Base-by-base conservation (phyloP, 2,329 filamentous ascomycete species). In the Cytospora chrysosperma region DNA sequence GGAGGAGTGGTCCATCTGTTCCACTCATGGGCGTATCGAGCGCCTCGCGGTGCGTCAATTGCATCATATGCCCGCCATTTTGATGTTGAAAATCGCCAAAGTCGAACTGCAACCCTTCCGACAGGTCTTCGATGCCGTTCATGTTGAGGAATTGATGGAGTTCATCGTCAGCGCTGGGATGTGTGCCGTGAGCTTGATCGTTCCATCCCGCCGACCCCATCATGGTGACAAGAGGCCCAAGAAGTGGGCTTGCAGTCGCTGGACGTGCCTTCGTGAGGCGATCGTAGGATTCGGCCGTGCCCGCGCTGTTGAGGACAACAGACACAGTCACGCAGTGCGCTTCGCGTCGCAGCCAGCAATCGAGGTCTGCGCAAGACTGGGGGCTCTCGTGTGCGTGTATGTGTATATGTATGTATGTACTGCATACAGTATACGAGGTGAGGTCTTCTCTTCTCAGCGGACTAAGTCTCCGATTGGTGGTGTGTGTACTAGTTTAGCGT, bases 131-230 rank as follows among this genome's bases (percentile, higher is more conserved):
- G 77, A 88, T 85, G 69, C 75, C 76, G 63, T 80, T 82, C 78
- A 89, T 83, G 68, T 88, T 82, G 66, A 89, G 78, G 64, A 87
- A 88, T 68, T 88, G 85, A 67, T 86, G 81, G 71, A 88, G 88
- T 47, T 87, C 85, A 72, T 88, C 85, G 55, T 88, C 85, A 57
- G 78, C 72, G 7, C 78, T 69, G 13, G 79, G 72, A 30, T 81
- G 76, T 73, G 86, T 77, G 64, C 78, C 77, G 70, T 85, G 82
- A 69, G 86, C 84, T 71, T 85, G 81, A 56, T 79, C 78, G 68
- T 82, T 81, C 86, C 85, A 88, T 66, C 75, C 73, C 62, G 77
- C 74, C 58, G 82, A 79, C 68, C 81, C 78, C 82, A 86, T 85
- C 77, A 79, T 83, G 73, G 72, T 73, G 70, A 75, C 51, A 50